These are phyloP conservation scores for Colletotrichum camelliae DNA, from an alignment of 2,329 filamentous ascomycete species.

Conservation along the genomic window DNA sequence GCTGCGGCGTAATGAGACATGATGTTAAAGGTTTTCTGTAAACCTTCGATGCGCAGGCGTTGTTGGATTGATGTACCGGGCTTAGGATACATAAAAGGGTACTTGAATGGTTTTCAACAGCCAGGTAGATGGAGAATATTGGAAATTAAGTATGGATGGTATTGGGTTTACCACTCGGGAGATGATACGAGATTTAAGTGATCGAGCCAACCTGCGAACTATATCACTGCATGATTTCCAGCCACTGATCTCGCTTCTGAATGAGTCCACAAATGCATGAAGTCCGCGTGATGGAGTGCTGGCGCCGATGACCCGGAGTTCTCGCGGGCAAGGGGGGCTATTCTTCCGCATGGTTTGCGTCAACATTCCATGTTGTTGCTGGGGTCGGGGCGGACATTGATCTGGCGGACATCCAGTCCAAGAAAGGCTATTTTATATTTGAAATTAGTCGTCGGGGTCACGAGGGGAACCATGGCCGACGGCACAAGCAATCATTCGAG, in stretches of 20 bases:
- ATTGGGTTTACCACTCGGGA: accelerated
- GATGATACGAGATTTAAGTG: background rate
- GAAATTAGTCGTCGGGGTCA: background rate
- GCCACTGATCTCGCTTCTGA: accelerated
- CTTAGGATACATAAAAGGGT: background rate
- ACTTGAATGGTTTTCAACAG: too few relatives aligned
- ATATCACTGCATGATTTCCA: background rate
- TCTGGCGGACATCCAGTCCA: background rate
- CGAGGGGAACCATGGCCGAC: background rate
- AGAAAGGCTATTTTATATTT: background rate
- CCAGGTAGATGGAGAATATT: too few relatives aligned
- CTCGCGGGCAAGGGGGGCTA: background rate
- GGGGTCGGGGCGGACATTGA: background rate
- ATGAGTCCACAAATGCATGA: background rate
- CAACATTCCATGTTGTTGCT: background rate
- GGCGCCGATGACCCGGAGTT: background rate
- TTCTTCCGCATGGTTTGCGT: background rate
- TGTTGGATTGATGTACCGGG: accelerated
- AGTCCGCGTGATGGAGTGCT: background rate
- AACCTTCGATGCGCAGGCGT: accelerated
- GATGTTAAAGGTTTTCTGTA: background rate
- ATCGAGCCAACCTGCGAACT: accelerated
- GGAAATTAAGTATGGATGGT: too few relatives aligned
- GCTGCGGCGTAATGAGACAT: slow-evolving; percentile 5
- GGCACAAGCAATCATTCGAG: background rate